Percentiles rank a stretch among this genome's conserved stretches.
These are phyloP conservation scores for Huntiella decipiens DNA, from an alignment of 2,329 filamentous ascomycete genomes.

Conservation along the genomic window DNA sequence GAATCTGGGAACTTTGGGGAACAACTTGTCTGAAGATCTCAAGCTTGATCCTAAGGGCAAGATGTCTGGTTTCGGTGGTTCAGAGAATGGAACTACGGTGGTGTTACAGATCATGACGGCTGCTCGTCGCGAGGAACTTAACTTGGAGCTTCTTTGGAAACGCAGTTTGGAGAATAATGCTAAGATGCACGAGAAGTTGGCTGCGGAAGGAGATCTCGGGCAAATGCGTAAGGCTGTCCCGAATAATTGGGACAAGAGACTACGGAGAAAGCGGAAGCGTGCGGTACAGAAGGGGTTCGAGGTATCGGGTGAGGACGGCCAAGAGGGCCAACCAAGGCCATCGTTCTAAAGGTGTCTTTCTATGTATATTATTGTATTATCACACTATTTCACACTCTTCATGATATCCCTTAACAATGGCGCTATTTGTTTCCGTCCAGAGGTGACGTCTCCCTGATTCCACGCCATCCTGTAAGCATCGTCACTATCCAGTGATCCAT, in stretches of 20 bases:
- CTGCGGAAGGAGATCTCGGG: conserved; percentile 12
- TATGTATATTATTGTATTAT: conserved; percentile 1
- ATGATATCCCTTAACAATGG: conserved; percentile 37
- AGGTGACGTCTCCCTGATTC: conserved; percentile 42
- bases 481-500: conserved; percentile 26
- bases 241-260: conserved; percentile 10
- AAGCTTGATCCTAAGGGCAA: conserved; percentile 30
- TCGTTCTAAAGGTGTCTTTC: background rate
- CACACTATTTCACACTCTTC: background rate
- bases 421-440: conserved; percentile 51
- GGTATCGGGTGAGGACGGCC: background rate
- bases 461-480: conserved; percentile 38
- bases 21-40: conserved; percentile 26
- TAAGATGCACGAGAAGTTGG: conserved; percentile 15
- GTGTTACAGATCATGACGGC: conserved; percentile 41
- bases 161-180: conserved; percentile 18
- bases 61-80: conserved; percentile 57
- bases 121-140: conserved; percentile 30
- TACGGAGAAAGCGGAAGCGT: conserved; percentile 9
- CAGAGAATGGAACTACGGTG: conserved; percentile 27
- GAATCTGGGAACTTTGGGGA: conserved; percentile 56
- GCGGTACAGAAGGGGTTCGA: conserved; percentile 6
- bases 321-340: conserved; percentile 13
- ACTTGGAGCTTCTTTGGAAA: conserved; percentile 34
- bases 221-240: conserved; percentile 11